Evolutionary conservation across 768 basidiomycete species (phyloP).

Genomic region (Nidula microcarpa): DNA sequence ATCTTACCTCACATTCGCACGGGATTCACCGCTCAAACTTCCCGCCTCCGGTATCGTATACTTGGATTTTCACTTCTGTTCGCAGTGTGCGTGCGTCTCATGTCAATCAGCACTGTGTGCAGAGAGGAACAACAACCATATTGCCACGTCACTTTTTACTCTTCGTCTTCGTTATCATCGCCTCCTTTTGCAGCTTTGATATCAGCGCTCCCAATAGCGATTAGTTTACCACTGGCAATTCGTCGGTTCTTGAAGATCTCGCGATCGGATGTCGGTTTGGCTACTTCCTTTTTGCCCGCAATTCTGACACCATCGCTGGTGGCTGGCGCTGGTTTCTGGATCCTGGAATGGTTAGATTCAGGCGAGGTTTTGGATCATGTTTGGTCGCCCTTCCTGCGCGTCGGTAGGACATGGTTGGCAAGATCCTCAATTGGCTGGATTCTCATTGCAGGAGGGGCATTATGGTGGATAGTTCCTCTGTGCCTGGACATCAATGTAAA

Average conservation of each 20-base stretch:
- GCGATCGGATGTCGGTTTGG: slow-evolving; percentile 72
- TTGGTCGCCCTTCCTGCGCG: slow-evolving; percentile 42
- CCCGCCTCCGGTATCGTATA: slow-evolving; percentile 71
- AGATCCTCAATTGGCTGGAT: slow-evolving; percentile 50
- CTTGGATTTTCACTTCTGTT: slow-evolving; percentile 67
- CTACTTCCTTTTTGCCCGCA: slow-evolving; percentile 56
- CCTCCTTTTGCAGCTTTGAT: slow-evolving; percentile 60
- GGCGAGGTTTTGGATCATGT: slow-evolving; percentile 38
- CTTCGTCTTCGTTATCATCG: slow-evolving; percentile 63
- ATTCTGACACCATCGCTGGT: slow-evolving; percentile 58
- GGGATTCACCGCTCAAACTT: slow-evolving; percentile 66
- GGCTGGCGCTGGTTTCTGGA: slow-evolving; percentile 67
- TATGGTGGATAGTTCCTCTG: slow-evolving; percentile 75
- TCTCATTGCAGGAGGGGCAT: slow-evolving; percentile 45
- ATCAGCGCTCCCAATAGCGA: slow-evolving; percentile 52
- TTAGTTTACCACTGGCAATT: slow-evolving; percentile 54
- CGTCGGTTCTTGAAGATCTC: slow-evolving; percentile 59
- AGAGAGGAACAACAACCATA: slow-evolving; percentile 92
- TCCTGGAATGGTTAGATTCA: slow-evolving; percentile 77
- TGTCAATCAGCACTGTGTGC: slow-evolving; percentile 82
- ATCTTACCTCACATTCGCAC: slow-evolving; percentile 56
- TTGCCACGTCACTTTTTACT: slow-evolving; percentile 88
- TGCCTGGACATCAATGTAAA: slow-evolving; percentile 62
- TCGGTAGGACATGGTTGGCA: slow-evolving; percentile 58
- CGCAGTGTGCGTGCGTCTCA: slow-evolving; percentile 67